Evolutionary conservation across 2,329 filamentous ascomycete species (phyloP).

Genomic region (Colletotrichum viniferum): DNA sequence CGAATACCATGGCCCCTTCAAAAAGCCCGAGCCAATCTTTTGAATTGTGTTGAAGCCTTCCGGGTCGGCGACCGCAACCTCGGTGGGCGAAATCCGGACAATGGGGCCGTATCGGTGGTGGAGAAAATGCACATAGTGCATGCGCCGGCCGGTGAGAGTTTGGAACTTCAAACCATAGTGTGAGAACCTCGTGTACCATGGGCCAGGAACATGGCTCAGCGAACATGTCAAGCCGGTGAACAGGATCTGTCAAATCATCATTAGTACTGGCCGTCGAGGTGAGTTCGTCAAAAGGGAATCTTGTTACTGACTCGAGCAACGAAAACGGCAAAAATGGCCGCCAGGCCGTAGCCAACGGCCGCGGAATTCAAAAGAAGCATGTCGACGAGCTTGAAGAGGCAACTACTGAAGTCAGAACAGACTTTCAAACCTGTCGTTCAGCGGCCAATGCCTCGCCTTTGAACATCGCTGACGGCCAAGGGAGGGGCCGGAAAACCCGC

Average conservation of each 20-base stretch:
- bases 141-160: neutral
- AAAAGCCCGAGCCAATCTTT: slow-evolving; percentile 26
- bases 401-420: neutral
- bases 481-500: neutral
- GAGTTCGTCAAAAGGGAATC: neutral
- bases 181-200: neutral
- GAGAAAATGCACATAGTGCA: slow-evolving; percentile 58
- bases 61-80: slow-evolving; percentile 26
- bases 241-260: neutral
- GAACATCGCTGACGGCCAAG: neutral
- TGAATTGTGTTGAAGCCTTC: slow-evolving; percentile 36
- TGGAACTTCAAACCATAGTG: slow-evolving; percentile 30
- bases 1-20: slow-evolving; percentile 28
- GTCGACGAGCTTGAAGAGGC: neutral
- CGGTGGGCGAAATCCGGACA: slow-evolving; percentile 28
- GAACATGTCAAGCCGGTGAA: slow-evolving; percentile 9
- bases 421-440: neutral
- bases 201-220: neutral
- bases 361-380: neutral
- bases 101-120: slow-evolving; percentile 51
- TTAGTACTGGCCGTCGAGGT: accelerated
- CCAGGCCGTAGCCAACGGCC: neutral
- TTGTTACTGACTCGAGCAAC: neutral
- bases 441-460: neutral
- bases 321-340: neutral